Evolutionary conservation across 192 early-diverging fungal genomes (phyloP), one percentile per base, ranked within the genome.

Genomic region (Phycomyces nitens): DNA sequence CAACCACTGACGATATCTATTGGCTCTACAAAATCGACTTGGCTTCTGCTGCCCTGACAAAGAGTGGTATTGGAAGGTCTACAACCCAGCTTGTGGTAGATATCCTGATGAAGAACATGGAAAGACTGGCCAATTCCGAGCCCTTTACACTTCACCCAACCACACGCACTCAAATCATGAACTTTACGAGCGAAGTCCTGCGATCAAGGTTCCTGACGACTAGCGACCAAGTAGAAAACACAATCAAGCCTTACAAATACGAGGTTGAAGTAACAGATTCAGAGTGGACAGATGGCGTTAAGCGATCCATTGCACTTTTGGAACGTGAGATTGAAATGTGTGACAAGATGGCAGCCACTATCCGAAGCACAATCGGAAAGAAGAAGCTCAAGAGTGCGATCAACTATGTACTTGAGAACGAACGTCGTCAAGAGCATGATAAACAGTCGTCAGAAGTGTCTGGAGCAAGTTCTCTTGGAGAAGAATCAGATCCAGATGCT

Each of bases 231-330:
- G 96, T 99, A 10, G 96, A 99, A 68, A 99, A 97, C 79, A 96
- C 94, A 5, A 95, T 99, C 77, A 99, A 99, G 77, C 96, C 95
- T 18, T 95, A 91, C 82, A 99, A 99, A 80, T 95, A 94, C 66
- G 96, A 99, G 74, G 91, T 97, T 6, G 96, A 99, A 67, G 86
- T 89, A 38, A 87, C 91, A n/a, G 90, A 93, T 23, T 77, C 84
- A 62, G 96, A 99, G 73, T 99, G 96, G 96, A 75, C 77, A n/a
- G 92, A 96, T 57, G 96, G 92, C 9, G 84, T 88, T 57, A 89
- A 88, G 68, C 84, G 92, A 26, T 79, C 94, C 1, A 77, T 87
- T 12, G 65, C 69, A 2, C 71, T 93, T 59, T 60, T 99, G 5
- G 90, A 95, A 58, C 86, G 80, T 47, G 90, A 94, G 68, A 73